Evolutionary conservation across 2,329 filamentous ascomycete genomes (phyloP).

Genomic region (Aureobasidium sp.): DNA sequence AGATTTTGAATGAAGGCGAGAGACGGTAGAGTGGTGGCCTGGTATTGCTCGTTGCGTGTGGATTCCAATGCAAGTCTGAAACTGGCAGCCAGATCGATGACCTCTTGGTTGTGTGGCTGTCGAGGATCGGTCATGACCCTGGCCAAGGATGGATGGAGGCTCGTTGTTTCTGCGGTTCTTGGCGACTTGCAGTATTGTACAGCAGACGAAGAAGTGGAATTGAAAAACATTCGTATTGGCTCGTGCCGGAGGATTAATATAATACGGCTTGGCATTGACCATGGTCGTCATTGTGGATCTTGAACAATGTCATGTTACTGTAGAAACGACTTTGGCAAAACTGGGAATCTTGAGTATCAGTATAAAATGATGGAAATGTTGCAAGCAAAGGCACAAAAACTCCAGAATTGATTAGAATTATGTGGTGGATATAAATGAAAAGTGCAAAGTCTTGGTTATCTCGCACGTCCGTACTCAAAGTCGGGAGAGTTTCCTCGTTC

Average conservation of each 20-base stretch:
- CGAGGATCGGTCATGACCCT: neutral
- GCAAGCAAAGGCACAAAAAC: neutral
- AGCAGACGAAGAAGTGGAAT: neutral
- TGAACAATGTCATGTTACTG: neutral
- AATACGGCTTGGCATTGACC: neutral
- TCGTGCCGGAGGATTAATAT: neutral
- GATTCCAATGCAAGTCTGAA: neutral
- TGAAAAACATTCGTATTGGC: neutral
- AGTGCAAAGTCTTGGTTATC: neutral
- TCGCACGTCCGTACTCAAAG: constrained; percentile 1
- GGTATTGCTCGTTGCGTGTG: neutral
- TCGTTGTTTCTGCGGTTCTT: neutral
- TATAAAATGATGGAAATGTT: neutral
- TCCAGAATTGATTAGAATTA: constrained; percentile 12
- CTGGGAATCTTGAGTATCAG: neutral
- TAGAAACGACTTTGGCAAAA: too few species aligned
- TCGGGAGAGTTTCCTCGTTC: constrained; percentile 3
- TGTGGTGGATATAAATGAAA: constrained; percentile 8
- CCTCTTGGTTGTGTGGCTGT: neutral
- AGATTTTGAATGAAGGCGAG: neutral
- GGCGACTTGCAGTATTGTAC: neutral
- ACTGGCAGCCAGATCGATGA: neutral
- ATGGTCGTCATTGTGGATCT: neutral
- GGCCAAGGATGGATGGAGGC: neutral
- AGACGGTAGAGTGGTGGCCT: neutral